A percentile compares a stretch with the other conserved stretches of the same genome.
Conservation (phyloP, 225 moss, liverwort and hornwort genomes). For the Pleurozium schreberi region DNA sequence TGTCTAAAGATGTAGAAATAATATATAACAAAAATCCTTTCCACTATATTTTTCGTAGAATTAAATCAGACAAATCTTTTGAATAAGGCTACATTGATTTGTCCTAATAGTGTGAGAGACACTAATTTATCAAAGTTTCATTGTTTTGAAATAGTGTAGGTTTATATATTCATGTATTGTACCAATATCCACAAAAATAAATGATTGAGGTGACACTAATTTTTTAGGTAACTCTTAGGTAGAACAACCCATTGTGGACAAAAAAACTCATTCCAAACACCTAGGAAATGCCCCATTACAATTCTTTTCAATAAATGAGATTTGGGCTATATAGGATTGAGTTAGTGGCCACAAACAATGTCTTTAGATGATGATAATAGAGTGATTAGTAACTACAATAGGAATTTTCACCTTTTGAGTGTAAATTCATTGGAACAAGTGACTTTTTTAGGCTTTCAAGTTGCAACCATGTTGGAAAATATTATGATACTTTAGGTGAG, state of each 20-base stretch:
- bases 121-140: not conserved
- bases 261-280: not conserved
- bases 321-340: no score
- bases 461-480: not conserved
- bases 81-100: not conserved
- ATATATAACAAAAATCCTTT: not conserved
- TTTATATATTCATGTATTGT: not conserved
- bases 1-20: not conserved
- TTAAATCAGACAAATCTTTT: not conserved
- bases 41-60: no score
- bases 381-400: not conserved
- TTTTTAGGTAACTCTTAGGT: not conserved
- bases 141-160: not conserved
- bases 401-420: not conserved
- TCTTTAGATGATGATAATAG: rapidly evolving
- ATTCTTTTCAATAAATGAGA: not conserved
- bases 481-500: not conserved
- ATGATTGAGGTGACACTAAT: no score
- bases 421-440: not conserved
- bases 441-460: not conserved
- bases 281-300: not conserved
- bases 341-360: no score
- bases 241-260: not conserved
- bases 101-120: not conserved
- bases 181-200: not conserved